A percentile compares a stretch with the other conserved stretches of the same genome.
Evolutionary conservation across 306 rosid species (phyloP).

Genomic region (Cicer yamashitae): DNA sequence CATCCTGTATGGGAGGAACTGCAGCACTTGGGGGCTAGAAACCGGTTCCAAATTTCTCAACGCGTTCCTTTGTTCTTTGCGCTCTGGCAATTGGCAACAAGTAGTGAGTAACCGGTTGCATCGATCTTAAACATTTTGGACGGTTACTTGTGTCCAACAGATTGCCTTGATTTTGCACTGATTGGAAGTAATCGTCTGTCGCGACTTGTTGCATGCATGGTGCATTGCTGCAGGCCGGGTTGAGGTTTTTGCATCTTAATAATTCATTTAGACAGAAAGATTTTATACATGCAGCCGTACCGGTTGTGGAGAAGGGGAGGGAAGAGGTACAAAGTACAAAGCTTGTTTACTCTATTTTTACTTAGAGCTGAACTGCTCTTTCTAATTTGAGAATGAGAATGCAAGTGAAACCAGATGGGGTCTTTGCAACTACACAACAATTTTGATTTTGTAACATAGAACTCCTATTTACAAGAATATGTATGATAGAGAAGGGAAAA

Average conservation of each 20-base stretch:
- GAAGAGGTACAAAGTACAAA: constrained; percentile 45
- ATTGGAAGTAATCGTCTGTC: constrained; percentile 29
- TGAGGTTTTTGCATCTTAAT: constrained; percentile 47
- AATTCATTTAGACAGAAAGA: constrained; percentile 53
- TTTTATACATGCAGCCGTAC: constrained; percentile 50
- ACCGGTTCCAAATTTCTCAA: constrained; percentile 44
- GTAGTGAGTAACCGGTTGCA: constrained; percentile 37
- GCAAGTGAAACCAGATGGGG: constrained; percentile 74
- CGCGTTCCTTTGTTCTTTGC: constrained; percentile 49
- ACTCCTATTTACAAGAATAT: constrained; percentile 65
- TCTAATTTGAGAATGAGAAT: constrained; percentile 64
- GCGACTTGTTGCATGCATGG: constrained; percentile 35
- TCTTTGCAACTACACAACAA: constrained; percentile 75
- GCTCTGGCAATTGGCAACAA: constrained; percentile 46
- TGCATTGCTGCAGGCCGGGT: constrained; percentile 37
- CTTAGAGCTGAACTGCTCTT: constrained; percentile 56
- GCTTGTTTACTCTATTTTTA: constrained; percentile 58
- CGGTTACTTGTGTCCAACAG: constrained; percentile 23
- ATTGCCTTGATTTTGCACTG: constrained; percentile 39
- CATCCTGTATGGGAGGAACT: constrained; percentile 38
- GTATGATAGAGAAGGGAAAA: constrained; percentile 65
- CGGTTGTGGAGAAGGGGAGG: constrained; percentile 52
- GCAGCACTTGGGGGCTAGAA: constrained; percentile 42
- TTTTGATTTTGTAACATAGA: constrained; percentile 97
- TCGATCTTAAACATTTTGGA: constrained; percentile 32